Evolutionary conservation across 257 asterid genomes (phyloP).

Genomic region (Lycium ferocissimum): DNA sequence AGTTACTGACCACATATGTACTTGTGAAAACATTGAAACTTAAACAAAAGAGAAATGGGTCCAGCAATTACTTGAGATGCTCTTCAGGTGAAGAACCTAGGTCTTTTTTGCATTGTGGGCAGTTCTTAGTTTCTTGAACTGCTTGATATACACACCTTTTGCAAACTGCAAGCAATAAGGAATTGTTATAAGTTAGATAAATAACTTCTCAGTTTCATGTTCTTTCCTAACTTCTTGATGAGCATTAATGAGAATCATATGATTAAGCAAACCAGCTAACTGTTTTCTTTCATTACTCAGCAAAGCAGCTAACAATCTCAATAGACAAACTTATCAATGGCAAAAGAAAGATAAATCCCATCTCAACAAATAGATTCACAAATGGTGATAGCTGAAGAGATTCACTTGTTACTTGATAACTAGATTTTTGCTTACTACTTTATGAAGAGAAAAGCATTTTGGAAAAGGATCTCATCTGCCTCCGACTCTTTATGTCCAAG

Average conservation of each 20-base stretch:
- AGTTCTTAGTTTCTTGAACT: slow-evolving; percentile 8
- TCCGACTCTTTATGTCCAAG: neutral
- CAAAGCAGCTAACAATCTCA: neutral
- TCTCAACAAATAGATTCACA: neutral
- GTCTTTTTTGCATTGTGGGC: neutral
- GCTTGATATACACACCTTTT: slow-evolving; percentile 3
- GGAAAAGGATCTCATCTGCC: neutral
- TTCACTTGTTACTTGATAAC: neutral
- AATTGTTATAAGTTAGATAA: neutral
- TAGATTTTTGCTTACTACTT: neutral
- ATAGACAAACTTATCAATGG: neutral
- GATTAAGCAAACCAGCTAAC: neutral
- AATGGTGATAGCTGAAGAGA: neutral
- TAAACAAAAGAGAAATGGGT: neutral
- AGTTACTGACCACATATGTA: neutral
- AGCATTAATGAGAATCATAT: neutral
- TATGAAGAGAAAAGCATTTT: neutral
- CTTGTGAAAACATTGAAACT: neutral
- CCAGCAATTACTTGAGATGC: neutral
- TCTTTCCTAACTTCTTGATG: slow-evolving; percentile 5
- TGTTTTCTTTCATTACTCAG: neutral
- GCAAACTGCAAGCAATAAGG: slow-evolving; percentile 15
- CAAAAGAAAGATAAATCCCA: neutral
- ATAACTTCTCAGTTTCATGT: neutral
- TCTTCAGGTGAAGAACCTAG: neutral